Evolutionary conservation across 1,284 basidiomycete genomes (phyloP), one percentile per base, ranked within the genome.

Genomic region (Violaceomyces palustris): DNA sequence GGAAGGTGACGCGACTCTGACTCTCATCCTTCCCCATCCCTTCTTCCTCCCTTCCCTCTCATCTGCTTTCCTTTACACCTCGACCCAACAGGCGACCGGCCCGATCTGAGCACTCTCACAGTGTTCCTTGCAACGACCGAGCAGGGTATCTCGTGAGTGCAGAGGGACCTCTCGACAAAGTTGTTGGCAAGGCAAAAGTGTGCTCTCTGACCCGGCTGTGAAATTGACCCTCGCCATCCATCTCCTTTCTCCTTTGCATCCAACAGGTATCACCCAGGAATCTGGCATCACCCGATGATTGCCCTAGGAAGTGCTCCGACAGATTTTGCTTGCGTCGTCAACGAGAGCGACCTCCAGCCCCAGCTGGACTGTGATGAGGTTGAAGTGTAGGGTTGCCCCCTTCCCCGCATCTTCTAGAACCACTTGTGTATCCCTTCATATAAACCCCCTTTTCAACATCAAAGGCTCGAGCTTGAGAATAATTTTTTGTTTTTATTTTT

Each of bases 241-340:
- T 25, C 9, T 28, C 33, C 18, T 25, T 15, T 40, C 36, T 3
- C 18, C 15, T 37, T 23, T 8, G n/a, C n/a, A n/a, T n/a, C n/a
- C n/a, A n/a, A n/a, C 26, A 33, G 54, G 41, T 70, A 70, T 42
- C 50, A 54, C 21, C 50, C 66, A 1, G 67, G 66, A 26, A 39
- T 61, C 14, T 70, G 67, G 67, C 67, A 70, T 22, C 61, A 65
- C 32, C 66, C 67, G 5, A 61, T 70, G 64, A 52, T 67, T 22
- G 59, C 64, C 12, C 37, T 68, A 3, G 63, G 61, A 14, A 28
- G 28, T 9, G 35, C 43, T n/a, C 29, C 52, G 10, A 69, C 64
- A 1, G 60, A 65, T 35, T 71, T 69, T 46, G 66, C 64, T 9
- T 66, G 64, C 46, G 50, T 67, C n/a, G 68, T 71, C 29, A 52